These are phyloP conservation scores for Venturia oleaginea DNA, from an alignment of 2,329 filamentous ascomycete species.

Conservation along the genomic window DNA sequence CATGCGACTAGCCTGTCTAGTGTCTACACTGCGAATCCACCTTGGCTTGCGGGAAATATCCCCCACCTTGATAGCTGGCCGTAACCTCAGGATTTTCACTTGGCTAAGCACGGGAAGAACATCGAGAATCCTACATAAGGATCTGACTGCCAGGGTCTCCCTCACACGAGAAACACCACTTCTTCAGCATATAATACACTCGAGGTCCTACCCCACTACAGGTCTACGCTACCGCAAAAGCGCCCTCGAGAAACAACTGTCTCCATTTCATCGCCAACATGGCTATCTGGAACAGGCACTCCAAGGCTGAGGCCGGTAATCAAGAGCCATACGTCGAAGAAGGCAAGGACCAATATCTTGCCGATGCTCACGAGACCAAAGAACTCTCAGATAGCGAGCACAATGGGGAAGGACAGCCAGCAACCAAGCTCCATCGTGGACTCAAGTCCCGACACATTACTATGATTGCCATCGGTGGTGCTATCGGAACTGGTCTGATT, in stretches of 20 bases:
- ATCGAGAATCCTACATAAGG: neutral
- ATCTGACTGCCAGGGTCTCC: neutral
- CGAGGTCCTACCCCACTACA: neutral
- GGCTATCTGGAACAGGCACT: conserved; percentile 12
- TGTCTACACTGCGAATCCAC: neutral
- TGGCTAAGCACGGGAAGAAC: neutral
- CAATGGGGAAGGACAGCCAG: neutral
- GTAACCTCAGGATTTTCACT: neutral
- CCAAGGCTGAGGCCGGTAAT: neutral
- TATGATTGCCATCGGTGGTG: conserved; percentile 52
- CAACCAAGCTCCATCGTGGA: conserved; percentile 38
- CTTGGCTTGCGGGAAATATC: neutral
- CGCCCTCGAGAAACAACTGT: neutral
- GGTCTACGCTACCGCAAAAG: neutral
- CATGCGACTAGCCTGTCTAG: neutral
- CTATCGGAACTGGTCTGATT: conserved; percentile 53
- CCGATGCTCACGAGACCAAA: neutral
- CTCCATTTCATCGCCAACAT: neutral
- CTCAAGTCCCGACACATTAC: conserved; percentile 47
- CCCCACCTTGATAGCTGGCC: neutral
- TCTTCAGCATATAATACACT: neutral
- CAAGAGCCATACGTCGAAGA: conserved; percentile 7
- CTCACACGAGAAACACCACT: neutral
- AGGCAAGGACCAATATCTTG: neutral
- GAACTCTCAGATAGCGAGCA: neutral